Evolutionary conservation across 257 asterid genomes (phyloP).

Genomic region (Gentiana macrophylla): DNA sequence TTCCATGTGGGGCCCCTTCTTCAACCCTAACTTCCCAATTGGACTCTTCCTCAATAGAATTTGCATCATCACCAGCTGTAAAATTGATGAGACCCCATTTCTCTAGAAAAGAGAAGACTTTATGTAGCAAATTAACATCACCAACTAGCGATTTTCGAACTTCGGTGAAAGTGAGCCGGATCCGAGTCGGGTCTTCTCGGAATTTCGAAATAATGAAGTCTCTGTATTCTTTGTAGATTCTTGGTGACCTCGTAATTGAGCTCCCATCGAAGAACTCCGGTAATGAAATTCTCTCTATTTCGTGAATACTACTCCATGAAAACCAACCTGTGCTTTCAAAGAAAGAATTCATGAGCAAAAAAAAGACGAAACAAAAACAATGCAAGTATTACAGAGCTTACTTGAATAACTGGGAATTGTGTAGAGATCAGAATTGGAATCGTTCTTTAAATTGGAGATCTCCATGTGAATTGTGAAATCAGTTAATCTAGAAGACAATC

Average conservation of each 20-base stretch:
- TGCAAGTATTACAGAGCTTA: constrained; percentile 17
- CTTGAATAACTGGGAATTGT: constrained; percentile 89
- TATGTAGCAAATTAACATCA: constrained; percentile 59
- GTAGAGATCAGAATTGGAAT: constrained; percentile 47
- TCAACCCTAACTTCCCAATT: constrained; percentile 69
- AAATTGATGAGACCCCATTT: constrained; percentile 92
- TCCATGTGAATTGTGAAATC: neutral
- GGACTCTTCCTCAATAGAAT: constrained; percentile 24
- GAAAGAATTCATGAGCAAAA: neutral
- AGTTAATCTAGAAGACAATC: too few species aligned
- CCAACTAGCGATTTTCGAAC: constrained; percentile 86
- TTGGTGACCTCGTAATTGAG: constrained; percentile 64
- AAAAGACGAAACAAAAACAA: too few species aligned
- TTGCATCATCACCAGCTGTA: constrained; percentile 10
- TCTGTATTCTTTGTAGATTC: constrained; percentile 76
- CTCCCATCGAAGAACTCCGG: constrained; percentile 71
- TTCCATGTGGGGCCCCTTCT: constrained; percentile 93
- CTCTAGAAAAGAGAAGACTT: constrained; percentile 72
- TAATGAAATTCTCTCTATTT: constrained; percentile 65
- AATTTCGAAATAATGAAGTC: constrained; percentile 72
- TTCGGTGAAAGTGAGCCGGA: constrained; percentile 49
- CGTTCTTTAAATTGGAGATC: constrained; percentile 2
- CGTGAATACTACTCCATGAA: constrained; percentile 72
- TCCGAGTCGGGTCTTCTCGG: constrained; percentile 61
- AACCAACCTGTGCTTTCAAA: constrained; percentile 52